A percentile compares a stretch with the other conserved stretches of the same genome.
Evolutionary conservation across 495 filamentous ascomycete species (phyloP).

Genomic region (Ascodesmis nigricans): DNA sequence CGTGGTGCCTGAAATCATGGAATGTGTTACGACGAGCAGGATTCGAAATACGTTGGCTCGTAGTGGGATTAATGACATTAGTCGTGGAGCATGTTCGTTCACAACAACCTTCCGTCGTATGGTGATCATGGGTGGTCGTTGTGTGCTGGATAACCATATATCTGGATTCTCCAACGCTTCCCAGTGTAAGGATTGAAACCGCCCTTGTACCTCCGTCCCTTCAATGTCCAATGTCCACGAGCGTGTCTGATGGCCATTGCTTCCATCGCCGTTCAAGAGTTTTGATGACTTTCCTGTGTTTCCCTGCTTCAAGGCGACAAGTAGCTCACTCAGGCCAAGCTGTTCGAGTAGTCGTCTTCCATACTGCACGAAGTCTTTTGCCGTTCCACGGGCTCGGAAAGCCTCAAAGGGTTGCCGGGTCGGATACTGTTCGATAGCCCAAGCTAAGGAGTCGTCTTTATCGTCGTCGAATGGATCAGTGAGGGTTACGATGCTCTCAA

Average conservation of each 20-base stretch:
- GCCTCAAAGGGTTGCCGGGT: constrained; percentile 7
- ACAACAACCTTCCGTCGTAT: constrained; percentile 9
- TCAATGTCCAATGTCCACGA: constrained; percentile 13
- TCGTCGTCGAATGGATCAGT: constrained; percentile 5
- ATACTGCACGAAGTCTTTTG: constrained; percentile 7
- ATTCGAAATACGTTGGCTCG: constrained; percentile 5
- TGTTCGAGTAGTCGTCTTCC: constrained; percentile 7
- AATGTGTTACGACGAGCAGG: constrained; percentile 8
- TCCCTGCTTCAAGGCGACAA: constrained; percentile 2
- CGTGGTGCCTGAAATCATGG: neutral
- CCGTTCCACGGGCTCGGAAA: neutral
- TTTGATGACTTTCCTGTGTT: constrained; percentile 1
- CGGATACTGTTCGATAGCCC: constrained; percentile 10
- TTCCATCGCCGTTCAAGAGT: neutral
- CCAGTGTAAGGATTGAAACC: constrained; percentile 9
- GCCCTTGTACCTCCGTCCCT: constrained; percentile 1
- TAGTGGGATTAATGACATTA: constrained; percentile 5
- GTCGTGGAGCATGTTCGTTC: constrained; percentile 1
- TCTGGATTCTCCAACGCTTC: constrained; percentile 9
- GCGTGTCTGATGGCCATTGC: neutral
- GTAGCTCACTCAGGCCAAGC: constrained; percentile 7
- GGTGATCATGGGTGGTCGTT: constrained; percentile 5
- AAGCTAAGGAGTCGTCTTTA: constrained; percentile 4
- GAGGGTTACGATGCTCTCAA: constrained; percentile 3
- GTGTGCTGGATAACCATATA: constrained; percentile 9